Percentiles rank a stretch among this genome's conserved stretches.
Evolutionary conservation across 2,329 filamentous ascomycete species (phyloP).

Genomic region (Cladosporium sp.): DNA sequence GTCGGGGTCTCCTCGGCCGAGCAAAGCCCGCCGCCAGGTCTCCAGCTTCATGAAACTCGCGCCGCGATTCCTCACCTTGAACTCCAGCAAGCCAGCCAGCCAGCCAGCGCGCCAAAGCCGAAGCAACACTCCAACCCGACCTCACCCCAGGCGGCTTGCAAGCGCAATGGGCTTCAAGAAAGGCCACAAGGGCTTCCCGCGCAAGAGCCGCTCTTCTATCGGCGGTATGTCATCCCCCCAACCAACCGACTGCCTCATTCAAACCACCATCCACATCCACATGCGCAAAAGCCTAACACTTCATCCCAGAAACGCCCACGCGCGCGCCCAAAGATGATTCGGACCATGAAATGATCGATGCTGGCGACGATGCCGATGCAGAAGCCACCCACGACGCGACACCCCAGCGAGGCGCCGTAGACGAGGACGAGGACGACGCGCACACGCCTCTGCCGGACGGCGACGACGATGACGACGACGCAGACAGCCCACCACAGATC

Average conservation of each 20-base stretch:
- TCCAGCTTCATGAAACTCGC: too few species aligned
- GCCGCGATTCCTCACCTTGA: too few species aligned
- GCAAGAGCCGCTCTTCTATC: constrained; percentile 19
- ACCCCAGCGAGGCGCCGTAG: constrained; percentile 17
- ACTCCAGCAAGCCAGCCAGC: too few species aligned
- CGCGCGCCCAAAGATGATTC: constrained; percentile 23
- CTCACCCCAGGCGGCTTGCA: background rate
- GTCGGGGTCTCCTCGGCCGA: too few species aligned
- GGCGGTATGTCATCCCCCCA: constrained; percentile 11
- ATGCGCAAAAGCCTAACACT: constrained; percentile 5
- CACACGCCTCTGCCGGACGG: constrained; percentile 24
- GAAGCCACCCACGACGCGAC: constrained; percentile 18
- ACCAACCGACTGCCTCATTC: constrained; percentile 3
- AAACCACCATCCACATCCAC: constrained; percentile 1
- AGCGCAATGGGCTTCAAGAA: constrained; percentile 26
- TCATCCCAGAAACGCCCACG: constrained; percentile 22
- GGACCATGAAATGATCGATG: constrained; percentile 30
- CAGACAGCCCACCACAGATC: constrained; percentile 24
- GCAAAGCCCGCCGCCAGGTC: too few species aligned
- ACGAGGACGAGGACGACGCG: constrained; percentile 22
- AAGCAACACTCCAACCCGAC: background rate
- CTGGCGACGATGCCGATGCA: constrained; percentile 19
- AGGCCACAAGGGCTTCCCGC: constrained; percentile 23
- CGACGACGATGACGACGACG: constrained; percentile 29
- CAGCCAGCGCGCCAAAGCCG: background rate